phyloP scores from a whole-genome alignment of 371 early-diverging fungal species.

The Syncephalis plumigaleata region DNA sequence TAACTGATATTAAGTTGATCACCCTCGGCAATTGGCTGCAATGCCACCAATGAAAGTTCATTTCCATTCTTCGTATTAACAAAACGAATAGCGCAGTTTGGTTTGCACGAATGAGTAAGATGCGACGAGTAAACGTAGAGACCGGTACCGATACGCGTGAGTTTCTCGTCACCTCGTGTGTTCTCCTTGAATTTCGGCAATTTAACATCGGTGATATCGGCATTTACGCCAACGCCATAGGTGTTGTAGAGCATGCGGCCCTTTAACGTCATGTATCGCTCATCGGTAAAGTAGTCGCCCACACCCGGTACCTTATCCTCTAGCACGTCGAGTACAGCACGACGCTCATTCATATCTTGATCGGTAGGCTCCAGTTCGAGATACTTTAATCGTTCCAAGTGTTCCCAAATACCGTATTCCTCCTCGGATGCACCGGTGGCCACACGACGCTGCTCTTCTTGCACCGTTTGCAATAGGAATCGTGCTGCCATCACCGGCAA shows the following conservation, averaged over 20 bases:
- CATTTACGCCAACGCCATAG: constrained; percentile 31
- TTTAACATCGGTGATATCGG: constrained; percentile 2
- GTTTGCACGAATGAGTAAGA: constrained; percentile 46
- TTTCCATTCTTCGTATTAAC: constrained; percentile 18
- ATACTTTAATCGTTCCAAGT: constrained; percentile 59
- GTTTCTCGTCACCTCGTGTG: constrained; percentile 18
- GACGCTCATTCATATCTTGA: constrained; percentile 29
- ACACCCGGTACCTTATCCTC: constrained; percentile 55
- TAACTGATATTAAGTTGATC: constrained; percentile 35
- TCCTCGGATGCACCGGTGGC: constrained; percentile 21
- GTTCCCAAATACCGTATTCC: constrained; percentile 53
- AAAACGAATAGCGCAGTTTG: constrained; percentile 43
- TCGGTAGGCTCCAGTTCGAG: constrained; percentile 28
- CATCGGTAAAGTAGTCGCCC: constrained; percentile 60
- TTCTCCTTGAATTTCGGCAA: constrained; percentile 12
- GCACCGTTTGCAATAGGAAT: constrained; percentile 55
- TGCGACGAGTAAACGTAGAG: constrained; percentile 56
- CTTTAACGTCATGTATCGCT: constrained; percentile 62
- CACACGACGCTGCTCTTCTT: constrained; percentile 42
- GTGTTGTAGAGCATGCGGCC: constrained; percentile 66
- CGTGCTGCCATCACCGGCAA: constrained; percentile 57
- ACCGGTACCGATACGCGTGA: constrained; percentile 37
- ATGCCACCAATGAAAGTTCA: constrained; percentile 37
- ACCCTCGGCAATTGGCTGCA: constrained; percentile 42
- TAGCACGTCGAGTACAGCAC: constrained; percentile 36